Conservation (phyloP, 2,329 filamentous ascomycete species). For the Westerdykella ornata region DNA sequence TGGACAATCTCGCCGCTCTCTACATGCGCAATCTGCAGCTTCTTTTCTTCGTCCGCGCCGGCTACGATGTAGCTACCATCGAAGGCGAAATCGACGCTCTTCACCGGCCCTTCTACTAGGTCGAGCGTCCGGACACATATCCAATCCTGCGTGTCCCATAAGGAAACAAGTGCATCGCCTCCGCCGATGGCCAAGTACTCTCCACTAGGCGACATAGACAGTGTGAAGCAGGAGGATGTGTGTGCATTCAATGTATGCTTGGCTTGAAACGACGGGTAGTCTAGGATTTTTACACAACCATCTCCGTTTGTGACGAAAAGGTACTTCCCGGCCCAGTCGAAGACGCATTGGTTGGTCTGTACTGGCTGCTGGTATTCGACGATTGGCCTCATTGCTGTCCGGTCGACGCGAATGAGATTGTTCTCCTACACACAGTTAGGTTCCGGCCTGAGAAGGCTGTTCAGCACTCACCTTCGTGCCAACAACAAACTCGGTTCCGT, state of each 20-base stretch:
- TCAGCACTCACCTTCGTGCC: conserved; percentile 58
- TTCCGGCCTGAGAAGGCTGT: background rate
- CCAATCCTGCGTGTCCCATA: conserved; percentile 76
- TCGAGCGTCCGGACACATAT: conserved; percentile 66
- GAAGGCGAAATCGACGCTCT: conserved; percentile 69
- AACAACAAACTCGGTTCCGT: conserved; percentile 62
- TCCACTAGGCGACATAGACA: conserved; percentile 64
- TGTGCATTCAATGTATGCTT: conserved; percentile 61
- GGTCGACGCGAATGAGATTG: conserved; percentile 56
- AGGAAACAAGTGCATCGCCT: conserved; percentile 64
- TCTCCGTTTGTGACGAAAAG: conserved; percentile 65
- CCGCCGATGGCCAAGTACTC: conserved; percentile 68
- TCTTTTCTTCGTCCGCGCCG: conserved; percentile 65
- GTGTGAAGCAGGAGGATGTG: conserved; percentile 63
- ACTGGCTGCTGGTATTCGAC: conserved; percentile 55
- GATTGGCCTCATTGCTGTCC: conserved; percentile 51
- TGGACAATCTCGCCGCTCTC: conserved; percentile 69
- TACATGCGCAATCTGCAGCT: conserved; percentile 63
- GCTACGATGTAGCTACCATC: conserved; percentile 69
- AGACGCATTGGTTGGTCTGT: conserved; percentile 66
- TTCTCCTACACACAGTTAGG: conserved; percentile 47
- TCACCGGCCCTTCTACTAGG: conserved; percentile 61
- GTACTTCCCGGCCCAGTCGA: conserved; percentile 66
- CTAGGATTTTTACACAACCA: conserved; percentile 63
- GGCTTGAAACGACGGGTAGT: conserved; percentile 39